A percentile compares a stretch with the other conserved stretches of the same genome.
Evolutionary conservation across 2,329 filamentous ascomycete species (phyloP).

Genomic region (Talaromyces albobiverticillius): DNA sequence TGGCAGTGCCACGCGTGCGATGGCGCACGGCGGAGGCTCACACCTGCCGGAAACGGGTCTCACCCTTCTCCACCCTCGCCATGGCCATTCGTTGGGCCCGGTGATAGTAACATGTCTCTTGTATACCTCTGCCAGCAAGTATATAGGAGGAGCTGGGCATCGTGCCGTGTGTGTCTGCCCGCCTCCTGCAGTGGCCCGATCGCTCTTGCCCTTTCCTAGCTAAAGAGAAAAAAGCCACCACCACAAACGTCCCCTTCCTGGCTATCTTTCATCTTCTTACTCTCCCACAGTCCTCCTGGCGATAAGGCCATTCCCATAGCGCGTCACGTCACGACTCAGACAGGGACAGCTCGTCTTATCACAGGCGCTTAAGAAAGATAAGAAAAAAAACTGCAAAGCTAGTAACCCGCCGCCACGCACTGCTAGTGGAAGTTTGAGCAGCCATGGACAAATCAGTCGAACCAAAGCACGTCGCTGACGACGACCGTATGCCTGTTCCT

Average conservation of each 20-base stretch:
- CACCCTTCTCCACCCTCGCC: background rate
- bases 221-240: too few species aligned
- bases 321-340: background rate
- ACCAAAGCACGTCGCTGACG: slow-evolving; percentile 19
- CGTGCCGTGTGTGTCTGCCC: background rate
- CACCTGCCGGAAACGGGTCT: slow-evolving; percentile 1
- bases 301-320: background rate
- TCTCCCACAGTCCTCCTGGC: background rate
- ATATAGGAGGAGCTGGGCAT: background rate
- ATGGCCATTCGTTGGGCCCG: too few species aligned
- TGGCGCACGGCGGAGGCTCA: too few species aligned
- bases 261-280: background rate
- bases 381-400: too few species aligned
- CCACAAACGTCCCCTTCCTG: background rate
- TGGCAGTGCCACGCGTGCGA: background rate
- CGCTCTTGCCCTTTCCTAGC: slow-evolving; percentile 5
- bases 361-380: too few species aligned
- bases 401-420: too few species aligned
- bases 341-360: too few species aligned
- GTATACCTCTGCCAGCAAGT: too few species aligned
- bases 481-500: slow-evolving; percentile 16
- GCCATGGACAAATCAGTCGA: slow-evolving; percentile 35
- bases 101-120: background rate
- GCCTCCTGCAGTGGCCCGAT: slow-evolving; percentile 3
- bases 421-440: background rate